A percentile compares a stretch with the other conserved stretches of the same genome.
phyloP scores from a whole-genome alignment of 306 rosid genomes.

The Gleditsia sinensis region DNA sequence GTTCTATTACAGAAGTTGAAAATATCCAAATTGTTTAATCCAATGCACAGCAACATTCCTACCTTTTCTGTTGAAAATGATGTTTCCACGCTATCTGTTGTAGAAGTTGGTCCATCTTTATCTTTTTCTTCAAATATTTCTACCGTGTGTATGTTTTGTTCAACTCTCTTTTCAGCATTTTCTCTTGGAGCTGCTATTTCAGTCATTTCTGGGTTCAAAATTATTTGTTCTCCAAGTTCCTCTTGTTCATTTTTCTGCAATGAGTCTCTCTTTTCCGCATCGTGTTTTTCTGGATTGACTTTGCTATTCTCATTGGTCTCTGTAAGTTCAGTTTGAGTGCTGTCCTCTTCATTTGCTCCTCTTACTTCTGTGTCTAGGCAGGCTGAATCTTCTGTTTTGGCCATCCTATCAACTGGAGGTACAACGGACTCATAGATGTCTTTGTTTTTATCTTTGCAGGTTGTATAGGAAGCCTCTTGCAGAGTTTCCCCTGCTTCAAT shows the following conservation, averaged over 20 bases:
- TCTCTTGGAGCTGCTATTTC: constrained; percentile 20
- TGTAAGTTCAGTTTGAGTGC: background rate
- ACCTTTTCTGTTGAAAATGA: constrained; percentile 33
- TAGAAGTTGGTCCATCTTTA: constrained; percentile 26
- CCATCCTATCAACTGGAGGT: constrained; percentile 16
- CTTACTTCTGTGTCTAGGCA: background rate
- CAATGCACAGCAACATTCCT: background rate
- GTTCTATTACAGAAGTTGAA: background rate
- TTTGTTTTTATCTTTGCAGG: constrained; percentile 18
- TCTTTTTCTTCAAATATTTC: constrained; percentile 4
- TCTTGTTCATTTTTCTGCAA: constrained; percentile 36
- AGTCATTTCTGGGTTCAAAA: constrained; percentile 10
- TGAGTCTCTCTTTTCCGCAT: constrained; percentile 13
- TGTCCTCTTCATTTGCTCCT: constrained; percentile 21
- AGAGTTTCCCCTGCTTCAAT: constrained; percentile 9
- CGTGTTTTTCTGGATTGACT: background rate
- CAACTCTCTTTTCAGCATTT: background rate
- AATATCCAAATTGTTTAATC: constrained; percentile 1
- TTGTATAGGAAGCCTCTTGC: constrained; percentile 3
- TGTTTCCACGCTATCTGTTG: background rate
- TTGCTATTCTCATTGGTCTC: constrained; percentile 27
- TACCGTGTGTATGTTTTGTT: background rate
- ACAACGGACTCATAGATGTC: constrained; percentile 15
- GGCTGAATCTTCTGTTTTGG: constrained; percentile 12
- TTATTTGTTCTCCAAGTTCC: constrained; percentile 6